phyloP scores from a whole-genome alignment of 176 grass and related monocot genomes.

The Zea luxurians region DNA sequence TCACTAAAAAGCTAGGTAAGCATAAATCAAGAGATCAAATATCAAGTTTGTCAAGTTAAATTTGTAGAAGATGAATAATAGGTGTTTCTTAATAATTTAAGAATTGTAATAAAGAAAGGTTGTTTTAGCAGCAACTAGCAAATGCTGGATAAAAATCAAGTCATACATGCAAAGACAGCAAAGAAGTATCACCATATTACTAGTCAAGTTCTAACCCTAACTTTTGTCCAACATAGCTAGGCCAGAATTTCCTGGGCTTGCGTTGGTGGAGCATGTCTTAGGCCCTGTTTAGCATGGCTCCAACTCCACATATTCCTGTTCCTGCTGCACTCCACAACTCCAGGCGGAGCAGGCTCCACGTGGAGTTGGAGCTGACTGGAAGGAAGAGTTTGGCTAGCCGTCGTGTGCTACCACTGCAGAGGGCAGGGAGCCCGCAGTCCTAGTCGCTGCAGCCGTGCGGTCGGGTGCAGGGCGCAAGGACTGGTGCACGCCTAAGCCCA shows the following conservation, averaged over 20 bases:
- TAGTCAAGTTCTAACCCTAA: not conserved
- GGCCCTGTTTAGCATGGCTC: too few relatives aligned
- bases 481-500: too few relatives aligned
- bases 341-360: too few relatives aligned
- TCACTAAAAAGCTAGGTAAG: conserved; percentile 27
- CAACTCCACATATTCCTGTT: too few relatives aligned
- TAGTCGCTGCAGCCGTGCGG: too few relatives aligned
- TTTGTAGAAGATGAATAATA: not conserved
- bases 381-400: too few relatives aligned
- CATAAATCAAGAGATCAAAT: conserved; percentile 9
- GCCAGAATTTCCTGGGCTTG: not conserved
- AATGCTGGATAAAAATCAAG: not conserved
- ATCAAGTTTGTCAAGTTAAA: not conserved
- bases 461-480: too few relatives aligned
- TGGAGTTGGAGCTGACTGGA: too few relatives aligned
- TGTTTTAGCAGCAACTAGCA: not conserved
- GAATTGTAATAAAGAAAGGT: not conserved
- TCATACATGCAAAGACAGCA: not conserved
- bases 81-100: conserved; percentile 1
- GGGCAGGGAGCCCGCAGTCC: too few relatives aligned
- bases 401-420: too few relatives aligned
- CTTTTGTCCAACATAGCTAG: not conserved
- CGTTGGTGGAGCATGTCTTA: too few relatives aligned
- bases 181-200: not conserved
- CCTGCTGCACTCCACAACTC: too few relatives aligned